Base-by-base conservation (phyloP, 371 early-diverging fungal species). In the Apophysomyces trapeziformis region DNA sequence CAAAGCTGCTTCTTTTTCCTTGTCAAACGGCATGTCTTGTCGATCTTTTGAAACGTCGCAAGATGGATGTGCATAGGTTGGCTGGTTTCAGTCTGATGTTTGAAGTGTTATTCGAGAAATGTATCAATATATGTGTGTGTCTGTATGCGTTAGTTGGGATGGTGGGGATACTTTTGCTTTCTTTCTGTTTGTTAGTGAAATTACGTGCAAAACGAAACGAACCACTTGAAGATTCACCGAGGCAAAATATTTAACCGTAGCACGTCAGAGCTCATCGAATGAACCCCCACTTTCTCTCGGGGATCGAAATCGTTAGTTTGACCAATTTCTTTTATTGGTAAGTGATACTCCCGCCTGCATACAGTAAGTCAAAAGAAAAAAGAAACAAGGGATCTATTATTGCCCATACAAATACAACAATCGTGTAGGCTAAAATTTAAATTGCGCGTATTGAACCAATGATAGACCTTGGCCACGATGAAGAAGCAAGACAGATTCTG, bases 401-500 rank as follows among this genome's bases (percentile, higher is more conserved):
- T 41, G 13, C 2, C 13, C 13, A 5, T 41, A 41, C 13, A 47
- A 47, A 47, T 14, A 11, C 4, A 7, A 47, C 21, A 4, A 0
- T 8, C 6, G 13, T 47, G 7, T 47, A 50, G 7, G 21, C 21
- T 50, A 50, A 18, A 50, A 2, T 9, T 9, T 9, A 21, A 50
- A 8, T 54, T 68, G 68, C 12, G 35, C 57, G 37, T 69, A 75
- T 21, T 71, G 69, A 1, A 71, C 71, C 35, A 71, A 62, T 26
- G 71, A 66, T 12, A 75, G 67, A 4, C 75, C 75, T 32, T 71
- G 69, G n/a, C 73, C 77, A 21, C 66, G 65, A 16, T 73, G 73
- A 21, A 72, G 68, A 13, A 77, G 36, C 12, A 69, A 21, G 14
- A 61, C 44, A 14, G 63, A 43, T 16, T 64, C 64, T 16, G 77